A percentile compares a stretch with the other conserved stretches of the same genome.
phyloP scores from a whole-genome alignment of 805 yeast species.

The Metschnikowia borealis region DNA sequence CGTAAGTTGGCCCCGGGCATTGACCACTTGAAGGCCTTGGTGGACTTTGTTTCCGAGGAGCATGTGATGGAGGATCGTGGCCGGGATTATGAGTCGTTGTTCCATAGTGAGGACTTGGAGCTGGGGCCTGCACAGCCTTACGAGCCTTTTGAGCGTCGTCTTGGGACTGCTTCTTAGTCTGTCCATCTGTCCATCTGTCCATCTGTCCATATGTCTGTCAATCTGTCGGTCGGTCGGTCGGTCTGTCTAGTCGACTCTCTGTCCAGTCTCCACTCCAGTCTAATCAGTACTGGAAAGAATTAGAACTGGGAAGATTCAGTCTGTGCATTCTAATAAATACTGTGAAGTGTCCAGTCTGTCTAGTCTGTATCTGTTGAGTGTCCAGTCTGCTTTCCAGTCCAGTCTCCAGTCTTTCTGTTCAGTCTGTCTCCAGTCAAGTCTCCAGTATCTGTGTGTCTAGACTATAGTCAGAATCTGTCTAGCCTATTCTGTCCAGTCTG shows the following conservation, averaged over 20 bases:
- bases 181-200: not conserved
- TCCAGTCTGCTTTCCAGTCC: too few relatives aligned
- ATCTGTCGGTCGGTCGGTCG: not conserved
- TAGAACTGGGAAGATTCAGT: too few relatives aligned
- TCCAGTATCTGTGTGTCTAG: too few relatives aligned
- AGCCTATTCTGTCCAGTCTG: too few relatives aligned
- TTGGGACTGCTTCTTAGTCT: conserved; percentile 6
- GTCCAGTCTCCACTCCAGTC: not conserved
- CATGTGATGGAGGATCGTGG: conserved; percentile 49
- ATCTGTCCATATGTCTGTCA: not conserved
- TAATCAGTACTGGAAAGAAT: too few relatives aligned
- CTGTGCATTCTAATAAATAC: too few relatives aligned
- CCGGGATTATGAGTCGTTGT: conserved; percentile 26
- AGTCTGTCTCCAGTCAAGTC: too few relatives aligned
- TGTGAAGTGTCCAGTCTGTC: too few relatives aligned
- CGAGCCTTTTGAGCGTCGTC: conserved; percentile 16
- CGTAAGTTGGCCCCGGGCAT: conserved; percentile 47
- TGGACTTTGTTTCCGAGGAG: conserved; percentile 57
- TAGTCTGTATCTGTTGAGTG: too few relatives aligned
- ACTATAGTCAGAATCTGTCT: too few relatives aligned
- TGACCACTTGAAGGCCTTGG: conserved; percentile 47
- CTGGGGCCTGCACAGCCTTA: conserved; percentile 4
- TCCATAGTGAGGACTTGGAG: conserved; percentile 23
- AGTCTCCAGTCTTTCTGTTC: too few relatives aligned
- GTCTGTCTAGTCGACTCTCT: not conserved